phyloP scores from a whole-genome alignment of 78 protist species.

The Guillardia theta region DNA sequence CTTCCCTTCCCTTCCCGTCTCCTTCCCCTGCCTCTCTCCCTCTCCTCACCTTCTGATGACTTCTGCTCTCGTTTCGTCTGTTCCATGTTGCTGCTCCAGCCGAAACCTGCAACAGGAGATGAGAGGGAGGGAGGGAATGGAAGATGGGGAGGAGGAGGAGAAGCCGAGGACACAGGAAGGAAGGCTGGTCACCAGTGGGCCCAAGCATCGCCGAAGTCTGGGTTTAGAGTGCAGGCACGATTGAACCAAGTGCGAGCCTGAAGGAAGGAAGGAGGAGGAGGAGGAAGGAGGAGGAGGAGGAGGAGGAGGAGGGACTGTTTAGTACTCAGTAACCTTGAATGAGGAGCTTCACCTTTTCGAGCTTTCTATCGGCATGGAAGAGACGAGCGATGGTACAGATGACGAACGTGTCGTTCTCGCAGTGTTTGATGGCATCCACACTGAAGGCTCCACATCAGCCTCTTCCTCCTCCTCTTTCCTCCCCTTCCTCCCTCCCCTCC shows the following conservation, averaged over 20 bases:
- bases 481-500: too few species aligned
- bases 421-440: constrained; percentile 76
- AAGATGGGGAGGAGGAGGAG: too few species aligned
- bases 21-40: too few species aligned
- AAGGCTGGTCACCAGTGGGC: too few species aligned
- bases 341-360: constrained; percentile 72
- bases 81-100: constrained; percentile 78
- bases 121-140: neutral
- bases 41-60: neutral
- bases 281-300: neutral
- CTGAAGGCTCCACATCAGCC: too few species aligned
- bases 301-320: neutral
- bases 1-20: too few species aligned
- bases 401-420: constrained; percentile 64
- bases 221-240: constrained; percentile 67
- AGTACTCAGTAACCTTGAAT: too few species aligned
- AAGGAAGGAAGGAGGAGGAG: neutral
- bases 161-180: too few species aligned
- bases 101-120: too few species aligned
- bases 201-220: constrained; percentile 94
- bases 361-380: constrained; percentile 70
- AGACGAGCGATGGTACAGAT: constrained; percentile 58
- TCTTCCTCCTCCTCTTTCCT: too few species aligned
- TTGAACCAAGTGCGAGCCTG: constrained; percentile 75
- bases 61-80: neutral